Percentiles rank a stretch among this genome's conserved stretches.
Conservation (phyloP, 169 alveolate genomes). For the Plasmodium ovale region DNA sequence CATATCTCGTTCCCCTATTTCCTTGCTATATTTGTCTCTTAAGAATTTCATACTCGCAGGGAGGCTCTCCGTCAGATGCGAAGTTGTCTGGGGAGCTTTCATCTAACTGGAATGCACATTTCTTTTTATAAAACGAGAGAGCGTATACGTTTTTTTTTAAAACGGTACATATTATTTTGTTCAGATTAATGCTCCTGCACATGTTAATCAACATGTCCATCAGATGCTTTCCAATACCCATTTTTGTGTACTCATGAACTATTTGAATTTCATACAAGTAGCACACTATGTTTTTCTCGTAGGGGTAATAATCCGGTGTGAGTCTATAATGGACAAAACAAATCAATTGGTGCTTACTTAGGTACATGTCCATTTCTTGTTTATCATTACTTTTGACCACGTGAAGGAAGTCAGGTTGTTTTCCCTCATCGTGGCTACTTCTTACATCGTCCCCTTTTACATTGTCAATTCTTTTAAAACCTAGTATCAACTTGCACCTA, state of each 20-base stretch:
- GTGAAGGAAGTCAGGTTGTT: not conserved
- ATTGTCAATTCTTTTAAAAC: not conserved
- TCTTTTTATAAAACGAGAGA: conserved; percentile 78
- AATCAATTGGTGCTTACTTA: conserved; percentile 2
- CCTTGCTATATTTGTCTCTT: conserved; percentile 1
- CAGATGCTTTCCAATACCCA: conserved; percentile 80
- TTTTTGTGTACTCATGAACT: conserved; percentile 4
- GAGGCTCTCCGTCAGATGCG: conserved; percentile 26
- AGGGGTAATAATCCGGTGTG: conserved; percentile 41
- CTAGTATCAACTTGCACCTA: conserved; percentile 54
- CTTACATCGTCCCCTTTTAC: not conserved
- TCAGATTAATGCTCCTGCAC: conserved; percentile 32
- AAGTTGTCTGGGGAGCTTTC: conserved; percentile 81
- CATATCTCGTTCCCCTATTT: no score
- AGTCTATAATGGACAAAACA: conserved; percentile 45
- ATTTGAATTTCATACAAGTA: conserved; percentile 46
- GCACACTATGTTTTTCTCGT: conserved; percentile 27
- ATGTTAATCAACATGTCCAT: conserved; percentile 55
- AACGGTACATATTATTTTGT: conserved; percentile 84
- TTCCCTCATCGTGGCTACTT: not conserved
- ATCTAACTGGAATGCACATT: conserved; percentile 80
- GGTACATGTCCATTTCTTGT: not conserved
- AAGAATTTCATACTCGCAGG: conserved; percentile 47
- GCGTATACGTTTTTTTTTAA: conserved; percentile 79
- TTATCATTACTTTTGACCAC: conserved; percentile 17